Base-by-base conservation (phyloP, 2,329 filamentous ascomycete species). In the Cytospora chrysosperma region DNA sequence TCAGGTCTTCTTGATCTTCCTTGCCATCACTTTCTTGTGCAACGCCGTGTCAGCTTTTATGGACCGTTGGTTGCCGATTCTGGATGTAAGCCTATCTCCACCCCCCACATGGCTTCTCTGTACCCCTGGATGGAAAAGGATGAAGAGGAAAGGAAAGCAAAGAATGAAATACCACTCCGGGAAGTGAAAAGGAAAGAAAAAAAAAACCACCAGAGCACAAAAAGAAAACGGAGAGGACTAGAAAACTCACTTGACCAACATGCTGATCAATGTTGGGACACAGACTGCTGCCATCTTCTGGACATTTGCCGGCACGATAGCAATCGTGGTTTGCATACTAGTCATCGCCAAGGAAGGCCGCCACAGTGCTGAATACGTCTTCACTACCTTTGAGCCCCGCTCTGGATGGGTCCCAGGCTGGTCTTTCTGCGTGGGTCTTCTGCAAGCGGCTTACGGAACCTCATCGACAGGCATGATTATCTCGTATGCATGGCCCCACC, bases 381-480 rank as follows among this genome's bases (percentile, higher is more conserved):
- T 91, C 70, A 83, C 80, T n/a, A 79, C 87, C 69, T 91, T 92
- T 70, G 87, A 90, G 72, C 78, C 82, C 28, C 82, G 81, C 65
- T 90, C 88, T 4, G 89, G 89, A 63, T 93, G 89, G 88, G 77
- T 81, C 4, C 78, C 82, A 50, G 88, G 89, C 70, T 91, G 88
- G 88, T 88, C 88, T 4, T 91, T 90, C 77, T 87, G 84, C 72
- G 86, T 92, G 64, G 89, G 89, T 72, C 81, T 92, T 30, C 79
- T 91, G 24, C 88, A 91, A 70, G 88, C 87, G 56, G 89, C 86
- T 66, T 91, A 92, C 71, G 88, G 87, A 53, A 91, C 88, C 17
- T 91, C 88, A 4, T 89, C 88, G 19, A 91, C 88, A 0, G 90
- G 90, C 75, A 92, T 92, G 89, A 88, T 92, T 64, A 88, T 92